phyloP scores from a whole-genome alignment of 73 alveolate genomes.

The Uronychia setigera region DNA sequence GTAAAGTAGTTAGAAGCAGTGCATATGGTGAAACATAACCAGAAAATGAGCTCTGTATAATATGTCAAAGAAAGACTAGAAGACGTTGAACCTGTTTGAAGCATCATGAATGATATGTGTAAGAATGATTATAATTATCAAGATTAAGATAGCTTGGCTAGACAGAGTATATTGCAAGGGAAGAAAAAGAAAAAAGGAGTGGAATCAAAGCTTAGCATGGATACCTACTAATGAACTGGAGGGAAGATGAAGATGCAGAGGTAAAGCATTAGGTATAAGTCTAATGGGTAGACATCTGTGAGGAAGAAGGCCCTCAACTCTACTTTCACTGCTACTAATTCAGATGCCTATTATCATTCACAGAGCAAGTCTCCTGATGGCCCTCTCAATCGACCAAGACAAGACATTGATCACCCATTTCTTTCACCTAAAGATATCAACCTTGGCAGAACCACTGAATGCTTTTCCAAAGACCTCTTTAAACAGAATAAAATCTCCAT shows the following conservation, averaged over 20 bases:
- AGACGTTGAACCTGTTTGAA: not conserved
- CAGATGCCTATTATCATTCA: not conserved
- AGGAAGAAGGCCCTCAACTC: not conserved
- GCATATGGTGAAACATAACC: not conserved
- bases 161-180: not conserved
- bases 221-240: too few relatives aligned
- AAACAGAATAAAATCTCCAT: too few relatives aligned
- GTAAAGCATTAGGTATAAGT: not conserved
- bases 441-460: not conserved
- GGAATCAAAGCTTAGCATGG: not conserved
- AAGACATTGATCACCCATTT: not conserved
- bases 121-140: not conserved
- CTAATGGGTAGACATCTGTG: not conserved
- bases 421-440: not conserved
- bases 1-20: not conserved
- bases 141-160: not conserved
- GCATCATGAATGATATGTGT: not conserved
- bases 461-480: not conserved
- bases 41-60: not conserved
- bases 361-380: not conserved
- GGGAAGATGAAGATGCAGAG: not conserved
- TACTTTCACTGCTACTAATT: not conserved
- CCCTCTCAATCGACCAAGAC: not conserved
- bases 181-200: not conserved
- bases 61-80: not conserved